These are phyloP conservation scores for Tephrocybe rancida DNA, from an alignment of 768 basidiomycete genomes.

Conservation along the genomic window DNA sequence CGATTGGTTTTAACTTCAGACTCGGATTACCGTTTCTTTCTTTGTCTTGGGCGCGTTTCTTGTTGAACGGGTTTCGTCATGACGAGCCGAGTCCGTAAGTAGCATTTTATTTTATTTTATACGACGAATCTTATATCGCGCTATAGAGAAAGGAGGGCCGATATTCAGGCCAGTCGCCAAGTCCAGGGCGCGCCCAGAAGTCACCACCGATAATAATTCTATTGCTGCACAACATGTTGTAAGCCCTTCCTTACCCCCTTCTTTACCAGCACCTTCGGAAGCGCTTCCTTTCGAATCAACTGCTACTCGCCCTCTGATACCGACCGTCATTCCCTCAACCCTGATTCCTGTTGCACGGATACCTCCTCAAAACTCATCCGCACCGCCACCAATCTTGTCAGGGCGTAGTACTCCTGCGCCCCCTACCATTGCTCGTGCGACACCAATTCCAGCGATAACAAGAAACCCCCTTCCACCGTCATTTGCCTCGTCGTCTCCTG, in stretches of 20 bases:
- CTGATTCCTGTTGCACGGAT: not conserved
- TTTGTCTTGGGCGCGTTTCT: not conserved
- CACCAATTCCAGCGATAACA: constrained; percentile 1
- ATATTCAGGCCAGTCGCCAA: constrained; percentile 72
- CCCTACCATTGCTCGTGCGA: constrained; percentile 9
- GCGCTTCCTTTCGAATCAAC: not conserved
- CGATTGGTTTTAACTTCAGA: not conserved
- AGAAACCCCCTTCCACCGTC: constrained; percentile 4
- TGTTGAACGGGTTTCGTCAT: constrained; percentile 23
- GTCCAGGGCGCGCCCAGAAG: constrained; percentile 46
- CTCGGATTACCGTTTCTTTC: not conserved
- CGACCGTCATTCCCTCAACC: not conserved
- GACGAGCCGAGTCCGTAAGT: constrained; percentile 71
- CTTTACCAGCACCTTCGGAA: not conserved
- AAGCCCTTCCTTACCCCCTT: not conserved
- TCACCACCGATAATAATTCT: constrained; percentile 19
- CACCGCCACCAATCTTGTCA: constrained; percentile 5
- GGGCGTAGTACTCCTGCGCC: constrained; percentile 14
- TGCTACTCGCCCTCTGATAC: not conserved
- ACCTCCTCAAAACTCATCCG: not conserved
- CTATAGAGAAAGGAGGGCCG: constrained; percentile 68
- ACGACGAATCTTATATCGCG: constrained; percentile 9
- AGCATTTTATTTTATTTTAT: not conserved
- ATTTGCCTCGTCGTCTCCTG: not conserved
- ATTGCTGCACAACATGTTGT: not conserved